These are phyloP conservation scores for Coleophoma cylindrospora DNA, from an alignment of 2,329 filamentous ascomycete species.

Conservation along the genomic window DNA sequence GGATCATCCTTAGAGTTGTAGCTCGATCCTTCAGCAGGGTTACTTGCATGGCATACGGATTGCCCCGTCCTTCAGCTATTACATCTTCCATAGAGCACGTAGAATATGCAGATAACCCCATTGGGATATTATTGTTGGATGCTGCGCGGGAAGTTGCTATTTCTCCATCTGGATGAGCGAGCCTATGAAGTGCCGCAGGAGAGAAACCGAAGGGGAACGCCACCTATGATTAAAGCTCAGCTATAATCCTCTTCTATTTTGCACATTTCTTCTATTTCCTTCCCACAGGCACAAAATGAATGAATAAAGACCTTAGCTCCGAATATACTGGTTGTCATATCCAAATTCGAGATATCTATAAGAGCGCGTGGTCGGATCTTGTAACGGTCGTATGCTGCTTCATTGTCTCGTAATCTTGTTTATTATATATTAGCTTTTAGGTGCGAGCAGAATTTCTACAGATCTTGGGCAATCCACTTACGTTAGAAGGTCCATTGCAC, in stretches of 20 bases:
- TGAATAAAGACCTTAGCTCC: constrained; percentile 4
- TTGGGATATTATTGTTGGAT: constrained; percentile 35
- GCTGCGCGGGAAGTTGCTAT: constrained; percentile 43
- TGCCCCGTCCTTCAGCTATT: background rate
- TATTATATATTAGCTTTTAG: background rate
- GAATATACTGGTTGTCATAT: constrained; percentile 1
- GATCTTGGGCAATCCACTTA: background rate
- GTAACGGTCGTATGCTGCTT: constrained; percentile 43
- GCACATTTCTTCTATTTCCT: too few relatives aligned
- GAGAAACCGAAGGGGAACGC: constrained; percentile 30
- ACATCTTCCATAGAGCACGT: background rate
- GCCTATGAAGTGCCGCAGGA: constrained; percentile 42
- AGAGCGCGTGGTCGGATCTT: constrained; percentile 29
- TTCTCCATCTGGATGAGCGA: constrained; percentile 46
- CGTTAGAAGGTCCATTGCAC: background rate
- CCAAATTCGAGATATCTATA: background rate
- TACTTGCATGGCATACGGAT: background rate
- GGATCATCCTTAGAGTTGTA: background rate
- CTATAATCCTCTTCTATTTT: background rate
- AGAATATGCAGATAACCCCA: background rate
- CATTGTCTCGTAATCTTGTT: constrained; percentile 37
- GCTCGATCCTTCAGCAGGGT: background rate
- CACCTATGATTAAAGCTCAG: constrained; percentile 22
- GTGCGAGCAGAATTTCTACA: background rate
- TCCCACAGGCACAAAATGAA: background rate